Percentiles rank a stretch among this genome's conserved stretches.
Evolutionary conservation across 2,329 filamentous ascomycete species (phyloP).

Genomic region (Aspergillus bombycis): DNA sequence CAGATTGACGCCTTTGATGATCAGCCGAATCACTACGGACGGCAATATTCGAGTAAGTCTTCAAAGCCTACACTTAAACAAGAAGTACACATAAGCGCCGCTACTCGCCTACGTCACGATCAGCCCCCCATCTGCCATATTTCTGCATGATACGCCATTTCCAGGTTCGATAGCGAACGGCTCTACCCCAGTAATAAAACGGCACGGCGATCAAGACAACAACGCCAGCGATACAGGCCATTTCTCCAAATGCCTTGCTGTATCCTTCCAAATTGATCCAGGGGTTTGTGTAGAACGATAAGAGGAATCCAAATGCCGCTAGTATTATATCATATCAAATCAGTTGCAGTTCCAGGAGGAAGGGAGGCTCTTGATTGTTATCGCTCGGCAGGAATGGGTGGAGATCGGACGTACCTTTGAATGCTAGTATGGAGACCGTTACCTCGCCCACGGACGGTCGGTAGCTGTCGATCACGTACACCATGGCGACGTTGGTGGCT

Average conservation of each 20-base stretch:
- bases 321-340: not conserved
- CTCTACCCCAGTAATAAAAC: not conserved
- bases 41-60: too few species aligned
- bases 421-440: conserved; percentile 10
- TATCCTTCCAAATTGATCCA: conserved; percentile 14
- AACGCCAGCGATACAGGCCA: conserved; percentile 4
- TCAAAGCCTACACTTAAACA: not conserved
- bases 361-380: not conserved
- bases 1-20: not conserved
- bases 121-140: not conserved
- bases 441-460: conserved; percentile 11
- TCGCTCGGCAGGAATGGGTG: not conserved
- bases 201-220: not conserved
- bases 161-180: not conserved
- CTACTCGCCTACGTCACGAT: not conserved
- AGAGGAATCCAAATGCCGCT: conserved; percentile 16
- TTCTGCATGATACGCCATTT: not conserved
- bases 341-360: not conserved
- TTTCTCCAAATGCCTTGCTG: conserved; percentile 9
- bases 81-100: not conserved
- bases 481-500: conserved; percentile 4
- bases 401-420: conserved; percentile 8
- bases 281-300: conserved; percentile 18
- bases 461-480: conserved; percentile 16
- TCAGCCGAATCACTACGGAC: too few species aligned